Conservation (phyloP, 75 land plant species). For the Pinus taeda region DNA sequence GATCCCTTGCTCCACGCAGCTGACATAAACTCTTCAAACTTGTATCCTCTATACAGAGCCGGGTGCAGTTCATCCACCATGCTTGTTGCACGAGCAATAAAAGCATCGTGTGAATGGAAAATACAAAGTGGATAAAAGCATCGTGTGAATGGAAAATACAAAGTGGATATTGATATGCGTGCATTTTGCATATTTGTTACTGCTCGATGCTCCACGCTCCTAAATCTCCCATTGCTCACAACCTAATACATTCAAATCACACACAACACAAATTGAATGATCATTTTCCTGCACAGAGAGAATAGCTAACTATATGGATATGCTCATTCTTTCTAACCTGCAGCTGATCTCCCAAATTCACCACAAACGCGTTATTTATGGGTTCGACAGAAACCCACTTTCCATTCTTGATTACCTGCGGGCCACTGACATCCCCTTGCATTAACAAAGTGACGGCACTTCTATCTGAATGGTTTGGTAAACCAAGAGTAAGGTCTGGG, state of each 20-base stretch:
- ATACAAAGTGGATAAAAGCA: conserved; percentile 59
- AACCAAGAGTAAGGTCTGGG: conserved; percentile 58
- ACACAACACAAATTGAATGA: too few relatives aligned
- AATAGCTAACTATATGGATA: too few relatives aligned
- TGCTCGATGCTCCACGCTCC: conserved; percentile 7
- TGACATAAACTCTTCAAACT: too few relatives aligned
- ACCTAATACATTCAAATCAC: too few relatives aligned
- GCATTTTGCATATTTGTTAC: conserved; percentile 19
- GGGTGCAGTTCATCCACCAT: conserved; percentile 11
- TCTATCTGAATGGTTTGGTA: conserved; percentile 54
- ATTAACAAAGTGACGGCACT: conserved; percentile 52
- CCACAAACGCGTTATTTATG: conserved; percentile 36
- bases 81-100: conserved; percentile 34
- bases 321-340: conserved; percentile 20
- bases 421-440: conserved; percentile 48
- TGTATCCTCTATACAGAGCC: too few relatives aligned
- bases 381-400: conserved; percentile 49
- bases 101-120: conserved; percentile 39
- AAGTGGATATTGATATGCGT: conserved; percentile 54
- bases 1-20: too few relatives aligned
- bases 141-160: conserved; percentile 46
- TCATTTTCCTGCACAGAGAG: too few relatives aligned
- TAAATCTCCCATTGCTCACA: too few relatives aligned
- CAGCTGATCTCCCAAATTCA: conserved; percentile 71
- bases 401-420: conserved; percentile 39